Evolutionary conservation across 306 rosid species (phyloP).

Genomic region (Prunus kanzakura): DNA sequence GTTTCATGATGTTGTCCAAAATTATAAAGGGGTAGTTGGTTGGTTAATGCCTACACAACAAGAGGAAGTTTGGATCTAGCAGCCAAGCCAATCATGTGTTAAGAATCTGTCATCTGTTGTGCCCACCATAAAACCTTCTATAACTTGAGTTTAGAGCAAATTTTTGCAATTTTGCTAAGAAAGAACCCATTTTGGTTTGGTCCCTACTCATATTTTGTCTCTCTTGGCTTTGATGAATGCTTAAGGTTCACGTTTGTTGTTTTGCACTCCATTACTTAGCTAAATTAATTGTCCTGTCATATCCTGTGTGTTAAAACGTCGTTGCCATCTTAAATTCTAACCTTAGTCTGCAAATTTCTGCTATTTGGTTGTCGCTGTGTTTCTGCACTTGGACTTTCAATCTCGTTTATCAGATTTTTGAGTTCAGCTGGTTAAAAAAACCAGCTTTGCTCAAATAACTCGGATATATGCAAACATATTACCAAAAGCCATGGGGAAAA

Average conservation of each 20-base stretch:
- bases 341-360: not conserved
- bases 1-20: conserved; percentile 6
- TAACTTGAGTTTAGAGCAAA: not conserved
- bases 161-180: not conserved
- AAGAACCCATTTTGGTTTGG: not conserved
- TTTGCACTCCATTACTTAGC: not conserved
- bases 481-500: too few relatives aligned
- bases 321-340: not conserved
- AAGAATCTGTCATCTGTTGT: not conserved
- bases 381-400: not conserved
- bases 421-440: too few relatives aligned
- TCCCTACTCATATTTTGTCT: not conserved
- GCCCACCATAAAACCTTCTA: not conserved
- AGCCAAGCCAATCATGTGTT: not conserved
- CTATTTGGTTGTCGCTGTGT: not conserved
- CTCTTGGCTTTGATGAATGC: not conserved
- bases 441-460: too few relatives aligned
- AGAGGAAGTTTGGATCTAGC: conserved; percentile 4
- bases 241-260: conserved; percentile 9
- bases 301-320: not conserved
- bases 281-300: not conserved
- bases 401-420: too few relatives aligned
- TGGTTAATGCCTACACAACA: conserved; percentile 11
- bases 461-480: too few relatives aligned
- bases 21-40: conserved; percentile 14